These are phyloP conservation scores for Xanthoceras sorbifolium DNA, from an alignment of 345 rosid genomes.

Conservation along the genomic window DNA sequence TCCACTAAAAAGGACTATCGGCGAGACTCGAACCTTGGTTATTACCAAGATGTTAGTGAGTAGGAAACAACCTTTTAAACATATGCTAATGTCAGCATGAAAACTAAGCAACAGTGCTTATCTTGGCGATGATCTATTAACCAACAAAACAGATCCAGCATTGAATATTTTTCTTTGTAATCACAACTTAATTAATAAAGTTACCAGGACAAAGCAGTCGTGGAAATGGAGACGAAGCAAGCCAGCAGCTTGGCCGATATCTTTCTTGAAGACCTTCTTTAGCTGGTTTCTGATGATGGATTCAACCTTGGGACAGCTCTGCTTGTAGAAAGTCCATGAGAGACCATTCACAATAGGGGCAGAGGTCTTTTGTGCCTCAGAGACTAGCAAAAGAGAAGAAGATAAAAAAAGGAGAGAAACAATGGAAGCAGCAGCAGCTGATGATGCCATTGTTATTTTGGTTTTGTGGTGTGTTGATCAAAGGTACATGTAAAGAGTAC, in stretches of 20 bases:
- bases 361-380: slow-evolving; percentile 23
- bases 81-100: too few relatives aligned
- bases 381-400: slow-evolving; percentile 18
- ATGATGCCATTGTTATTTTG: slow-evolving; percentile 16
- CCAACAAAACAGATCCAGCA: too few relatives aligned
- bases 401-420: slow-evolving; percentile 25
- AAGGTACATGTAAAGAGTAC: not conserved
- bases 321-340: slow-evolving; percentile 67
- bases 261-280: slow-evolving; percentile 59
- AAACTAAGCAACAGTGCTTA: not conserved
- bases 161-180: too few relatives aligned
- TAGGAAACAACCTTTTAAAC: too few relatives aligned
- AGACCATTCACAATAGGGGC: slow-evolving; percentile 55
- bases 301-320: slow-evolving; percentile 66
- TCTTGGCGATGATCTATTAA: not conserved
- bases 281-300: slow-evolving; percentile 57
- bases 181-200: too few relatives aligned
- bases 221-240: slow-evolving; percentile 90
- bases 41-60: too few relatives aligned
- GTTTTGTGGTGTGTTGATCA: not conserved
- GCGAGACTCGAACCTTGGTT: too few relatives aligned
- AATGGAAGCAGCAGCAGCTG: not conserved
- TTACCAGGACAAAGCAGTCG: slow-evolving; percentile 94
- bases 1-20: too few relatives aligned
- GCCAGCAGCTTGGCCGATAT: slow-evolving; percentile 90